A percentile compares a stretch with the other conserved stretches of the same genome.
Conservation (phyloP, 768 basidiomycete species). For the Chiua virens region DNA sequence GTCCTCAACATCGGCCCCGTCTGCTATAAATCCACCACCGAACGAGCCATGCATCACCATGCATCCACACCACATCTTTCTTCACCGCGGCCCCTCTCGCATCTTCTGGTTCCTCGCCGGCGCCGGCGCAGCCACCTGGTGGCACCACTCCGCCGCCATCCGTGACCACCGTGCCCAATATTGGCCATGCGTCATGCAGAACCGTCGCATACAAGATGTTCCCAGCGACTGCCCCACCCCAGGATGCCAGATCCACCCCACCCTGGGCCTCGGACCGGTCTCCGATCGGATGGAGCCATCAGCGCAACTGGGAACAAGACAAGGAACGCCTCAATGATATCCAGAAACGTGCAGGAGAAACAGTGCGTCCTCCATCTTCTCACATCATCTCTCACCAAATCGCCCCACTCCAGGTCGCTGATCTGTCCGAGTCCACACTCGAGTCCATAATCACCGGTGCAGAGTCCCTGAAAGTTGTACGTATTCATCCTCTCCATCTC, state of each 20-base stretch:
- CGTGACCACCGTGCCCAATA: slow-evolving; percentile 39
- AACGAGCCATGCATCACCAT: slow-evolving; percentile 8
- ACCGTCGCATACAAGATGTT: slow-evolving; percentile 14
- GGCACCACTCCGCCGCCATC: slow-evolving; percentile 41
- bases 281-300: slow-evolving; percentile 22
- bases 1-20: slow-evolving; percentile 10
- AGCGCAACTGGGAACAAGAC: slow-evolving; percentile 46
- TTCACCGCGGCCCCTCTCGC: slow-evolving; percentile 50
- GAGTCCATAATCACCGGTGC: slow-evolving; percentile 58
- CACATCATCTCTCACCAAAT: not conserved
- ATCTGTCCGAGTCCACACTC: slow-evolving; percentile 67
- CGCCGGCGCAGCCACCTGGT: slow-evolving; percentile 41
- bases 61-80: slow-evolving; percentile 21
- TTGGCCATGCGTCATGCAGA: slow-evolving; percentile 30
- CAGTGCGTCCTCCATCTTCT: slow-evolving; percentile 35
- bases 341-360: slow-evolving; percentile 49
- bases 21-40: slow-evolving; percentile 13
- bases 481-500: slow-evolving; percentile 22
- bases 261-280: slow-evolving; percentile 2
- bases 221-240: not conserved
- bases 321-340: slow-evolving; percentile 46
- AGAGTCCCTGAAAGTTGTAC: slow-evolving; percentile 58
- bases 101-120: slow-evolving; percentile 70
- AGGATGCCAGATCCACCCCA: slow-evolving; percentile 1
- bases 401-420: slow-evolving; percentile 42